These are phyloP conservation scores for Vaccinium macrocarpon DNA, from an alignment of 148 eudicot species.

Conservation along the genomic window DNA sequence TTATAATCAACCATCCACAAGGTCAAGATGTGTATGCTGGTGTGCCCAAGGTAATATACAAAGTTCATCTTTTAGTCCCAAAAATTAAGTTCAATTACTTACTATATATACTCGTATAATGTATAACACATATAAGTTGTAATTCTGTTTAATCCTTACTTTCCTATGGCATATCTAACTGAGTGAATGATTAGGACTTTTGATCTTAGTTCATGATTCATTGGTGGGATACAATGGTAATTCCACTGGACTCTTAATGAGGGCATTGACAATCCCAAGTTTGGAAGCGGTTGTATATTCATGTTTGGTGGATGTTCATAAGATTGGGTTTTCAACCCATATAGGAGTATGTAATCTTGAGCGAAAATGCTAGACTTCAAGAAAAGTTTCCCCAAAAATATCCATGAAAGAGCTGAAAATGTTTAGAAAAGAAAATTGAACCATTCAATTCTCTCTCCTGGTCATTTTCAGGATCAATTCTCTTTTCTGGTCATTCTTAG, in stretches of 20 bases:
- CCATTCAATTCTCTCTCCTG: no score
- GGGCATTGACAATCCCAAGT: not conserved
- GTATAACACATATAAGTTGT: not conserved
- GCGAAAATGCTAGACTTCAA: no score
- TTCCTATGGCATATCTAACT: not conserved
- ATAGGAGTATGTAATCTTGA: no score
- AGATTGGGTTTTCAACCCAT: not conserved
- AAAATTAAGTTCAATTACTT: not conserved
- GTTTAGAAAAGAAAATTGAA: no score
- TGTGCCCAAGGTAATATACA: conserved; percentile 61
- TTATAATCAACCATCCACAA: conserved; percentile 72
- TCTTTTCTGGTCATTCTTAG: no score
- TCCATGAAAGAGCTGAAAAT: no score
- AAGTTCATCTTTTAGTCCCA: not conserved
- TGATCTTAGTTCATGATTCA: not conserved
- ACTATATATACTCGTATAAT: no score
- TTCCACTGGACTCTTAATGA: not conserved
- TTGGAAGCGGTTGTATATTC: not conserved
- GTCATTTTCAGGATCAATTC: no score
- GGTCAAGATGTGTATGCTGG: conserved; percentile 66
- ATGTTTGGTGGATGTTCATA: not conserved
- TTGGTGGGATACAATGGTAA: not conserved
- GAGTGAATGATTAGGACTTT: not conserved
- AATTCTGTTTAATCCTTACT: not conserved
- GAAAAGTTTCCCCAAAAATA: no score